Conservation (phyloP, 192 early-diverging fungal species). For the Coemansia sp. region DNA sequence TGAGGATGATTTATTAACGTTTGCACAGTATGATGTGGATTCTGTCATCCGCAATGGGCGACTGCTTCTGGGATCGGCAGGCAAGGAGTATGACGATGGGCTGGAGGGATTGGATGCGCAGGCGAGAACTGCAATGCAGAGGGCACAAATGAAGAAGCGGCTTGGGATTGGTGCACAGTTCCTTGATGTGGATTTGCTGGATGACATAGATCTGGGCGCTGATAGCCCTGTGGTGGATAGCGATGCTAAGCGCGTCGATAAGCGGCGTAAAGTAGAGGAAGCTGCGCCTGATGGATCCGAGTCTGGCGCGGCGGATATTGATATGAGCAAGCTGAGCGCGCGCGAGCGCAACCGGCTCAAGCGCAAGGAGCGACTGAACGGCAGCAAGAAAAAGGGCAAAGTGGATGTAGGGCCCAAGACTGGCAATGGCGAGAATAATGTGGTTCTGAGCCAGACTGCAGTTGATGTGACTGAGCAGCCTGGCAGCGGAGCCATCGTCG, state of each 20-base stretch:
- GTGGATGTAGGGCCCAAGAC: conserved; percentile 18
- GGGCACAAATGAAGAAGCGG: conserved; percentile 76
- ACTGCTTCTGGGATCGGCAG: conserved; percentile 79
- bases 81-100: conserved; percentile 87
- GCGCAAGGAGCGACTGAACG: conserved; percentile 77
- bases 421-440: background rate
- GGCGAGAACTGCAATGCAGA: conserved; percentile 78
- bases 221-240: conserved; percentile 10
- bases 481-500: conserved; percentile 61
- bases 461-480: conserved; percentile 47
- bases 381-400: conserved; percentile 65
- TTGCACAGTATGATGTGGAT: conserved; percentile 80
- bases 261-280: conserved; percentile 31
- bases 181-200: conserved; percentile 86
- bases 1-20: conserved; percentile 62
- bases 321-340: conserved; percentile 80
- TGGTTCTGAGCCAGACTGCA: background rate
- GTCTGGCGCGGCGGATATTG: conserved; percentile 23
- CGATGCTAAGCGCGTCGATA: conserved; percentile 8
- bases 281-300: background rate
- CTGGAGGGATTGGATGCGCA: conserved; percentile 72
- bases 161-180: conserved; percentile 87
- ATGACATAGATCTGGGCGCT: conserved; percentile 72
- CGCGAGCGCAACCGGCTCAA: conserved; percentile 87
- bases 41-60: conserved; percentile 76